phyloP scores from a whole-genome alignment of 768 basidiomycete genomes.

The Leccinum rimulosum region DNA sequence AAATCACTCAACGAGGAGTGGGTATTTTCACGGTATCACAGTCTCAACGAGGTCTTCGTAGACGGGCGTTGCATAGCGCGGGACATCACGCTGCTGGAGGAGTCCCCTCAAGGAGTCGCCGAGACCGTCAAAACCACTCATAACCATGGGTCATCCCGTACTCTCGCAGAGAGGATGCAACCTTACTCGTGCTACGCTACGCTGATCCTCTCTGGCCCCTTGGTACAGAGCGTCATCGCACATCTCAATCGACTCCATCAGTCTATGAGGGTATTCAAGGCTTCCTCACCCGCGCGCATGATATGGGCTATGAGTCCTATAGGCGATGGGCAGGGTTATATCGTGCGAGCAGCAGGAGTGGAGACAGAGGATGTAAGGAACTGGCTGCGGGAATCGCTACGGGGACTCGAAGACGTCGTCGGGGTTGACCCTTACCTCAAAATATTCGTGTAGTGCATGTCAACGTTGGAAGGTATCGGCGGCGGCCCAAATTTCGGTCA shows the following conservation, averaged over 20 bases:
- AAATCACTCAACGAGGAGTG: constrained; percentile 83
- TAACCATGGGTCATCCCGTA: constrained; percentile 37
- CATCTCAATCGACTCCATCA: constrained; percentile 50
- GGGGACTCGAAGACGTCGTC: constrained; percentile 48
- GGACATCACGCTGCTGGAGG: constrained; percentile 77
- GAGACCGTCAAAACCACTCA: constrained; percentile 9
- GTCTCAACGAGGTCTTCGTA: constrained; percentile 78
- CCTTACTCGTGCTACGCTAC: constrained; percentile 93
- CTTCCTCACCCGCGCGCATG: constrained; percentile 50
- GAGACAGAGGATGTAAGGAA: constrained; percentile 72
- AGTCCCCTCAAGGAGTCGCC: constrained; percentile 14
- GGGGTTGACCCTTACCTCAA: constrained; percentile 65
- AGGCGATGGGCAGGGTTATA: constrained; percentile 42
- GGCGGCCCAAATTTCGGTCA: neutral
- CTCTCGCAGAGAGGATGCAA: constrained; percentile 57
- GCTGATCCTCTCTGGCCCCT: constrained; percentile 69
- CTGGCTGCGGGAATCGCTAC: constrained; percentile 64
- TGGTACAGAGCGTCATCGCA: constrained; percentile 45
- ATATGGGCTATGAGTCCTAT: constrained; percentile 82
- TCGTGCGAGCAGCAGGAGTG: constrained; percentile 72
- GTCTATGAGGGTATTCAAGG: constrained; percentile 61
- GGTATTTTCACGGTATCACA: constrained; percentile 83
- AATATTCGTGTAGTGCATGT: constrained; percentile 46
- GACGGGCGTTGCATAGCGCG: constrained; percentile 64
- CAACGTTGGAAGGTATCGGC: neutral